Evolutionary conservation across 2,329 filamentous ascomycete genomes (phyloP).

Genomic region (Cercospora zeae-maydis): DNA sequence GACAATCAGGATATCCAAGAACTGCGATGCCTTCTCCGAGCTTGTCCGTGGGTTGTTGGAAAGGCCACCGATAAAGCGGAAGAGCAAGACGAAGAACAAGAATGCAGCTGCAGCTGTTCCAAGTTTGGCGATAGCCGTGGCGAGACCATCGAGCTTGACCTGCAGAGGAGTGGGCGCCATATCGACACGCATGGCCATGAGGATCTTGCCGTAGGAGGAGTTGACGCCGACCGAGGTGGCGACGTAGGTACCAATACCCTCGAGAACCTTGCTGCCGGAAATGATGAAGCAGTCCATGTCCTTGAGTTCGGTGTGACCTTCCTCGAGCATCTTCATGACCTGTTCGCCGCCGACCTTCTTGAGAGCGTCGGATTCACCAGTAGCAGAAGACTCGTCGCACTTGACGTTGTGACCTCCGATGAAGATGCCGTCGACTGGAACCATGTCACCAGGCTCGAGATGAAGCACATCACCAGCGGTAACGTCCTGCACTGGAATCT

Average conservation of each 20-base stretch:
- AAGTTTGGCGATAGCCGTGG: conserved; percentile 73
- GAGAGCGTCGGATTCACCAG: conserved; percentile 70
- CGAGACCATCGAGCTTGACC: conserved; percentile 72
- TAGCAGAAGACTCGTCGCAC: conserved; percentile 71
- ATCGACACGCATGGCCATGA: conserved; percentile 74
- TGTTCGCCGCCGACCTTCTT: conserved; percentile 64
- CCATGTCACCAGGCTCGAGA: conserved; percentile 68
- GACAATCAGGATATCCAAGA: conserved; percentile 61
- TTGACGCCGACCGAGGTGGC: conserved; percentile 73
- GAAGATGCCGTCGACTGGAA: conserved; percentile 67
- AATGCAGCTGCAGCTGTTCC: conserved; percentile 72
- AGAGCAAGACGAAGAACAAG: conserved; percentile 79
- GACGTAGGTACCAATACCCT: conserved; percentile 71
- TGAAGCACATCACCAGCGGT: conserved; percentile 71
- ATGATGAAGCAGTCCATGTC: conserved; percentile 82
- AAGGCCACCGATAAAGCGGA: conserved; percentile 74
- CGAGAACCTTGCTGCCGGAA: conserved; percentile 74
- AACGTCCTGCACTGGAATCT: conserved; percentile 67
- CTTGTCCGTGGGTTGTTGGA: conserved; percentile 52
- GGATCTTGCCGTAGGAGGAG: conserved; percentile 71
- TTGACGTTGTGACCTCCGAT: conserved; percentile 65
- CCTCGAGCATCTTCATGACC: conserved; percentile 59
- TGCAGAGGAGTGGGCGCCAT: conserved; percentile 75
- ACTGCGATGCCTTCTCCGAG: conserved; percentile 71
- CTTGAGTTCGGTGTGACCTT: conserved; percentile 58